Conservation (phyloP, 805 yeast species). For the Henningerozyma blattae region DNA sequence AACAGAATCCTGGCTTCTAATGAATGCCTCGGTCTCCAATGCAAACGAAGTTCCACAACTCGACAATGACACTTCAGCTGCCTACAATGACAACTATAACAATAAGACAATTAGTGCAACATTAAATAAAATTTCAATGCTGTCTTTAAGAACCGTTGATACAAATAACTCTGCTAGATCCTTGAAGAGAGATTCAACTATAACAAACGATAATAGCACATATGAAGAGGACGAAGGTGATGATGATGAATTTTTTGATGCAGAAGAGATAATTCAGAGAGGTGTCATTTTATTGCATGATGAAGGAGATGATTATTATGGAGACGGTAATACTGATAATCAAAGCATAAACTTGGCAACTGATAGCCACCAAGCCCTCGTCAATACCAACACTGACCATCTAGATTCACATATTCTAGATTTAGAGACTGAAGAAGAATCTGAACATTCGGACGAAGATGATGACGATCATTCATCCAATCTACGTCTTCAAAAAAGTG, state of each 20-base stretch:
- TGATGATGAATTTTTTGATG: conserved; percentile 53
- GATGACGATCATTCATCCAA: no score
- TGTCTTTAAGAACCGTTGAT: no score
- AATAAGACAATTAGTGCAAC: background rate
- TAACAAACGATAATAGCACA: conserved; percentile 5
- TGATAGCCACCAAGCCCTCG: conserved; percentile 1
- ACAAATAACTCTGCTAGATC: no score
- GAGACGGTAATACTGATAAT: background rate
- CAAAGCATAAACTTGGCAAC: no score
- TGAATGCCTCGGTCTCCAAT: background rate
- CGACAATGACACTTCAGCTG: background rate
- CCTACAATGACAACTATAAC: background rate
- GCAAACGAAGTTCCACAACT: background rate
- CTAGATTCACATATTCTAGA: no score
- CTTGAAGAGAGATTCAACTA: background rate
- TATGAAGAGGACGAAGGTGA: conserved; percentile 23
- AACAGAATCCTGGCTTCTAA: background rate
- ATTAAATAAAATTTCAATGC: no score
- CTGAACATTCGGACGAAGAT: no score
- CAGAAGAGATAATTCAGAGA: conserved; percentile 37
- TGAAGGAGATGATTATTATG: conserved; percentile 15
- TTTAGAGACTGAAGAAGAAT: no score
- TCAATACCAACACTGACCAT: no score
- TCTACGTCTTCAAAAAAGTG: no score
- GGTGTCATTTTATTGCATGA: conserved; percentile 48